phyloP scores from a whole-genome alignment of 139 green algal genomes.

The Monoraphidium neglectum region DNA sequence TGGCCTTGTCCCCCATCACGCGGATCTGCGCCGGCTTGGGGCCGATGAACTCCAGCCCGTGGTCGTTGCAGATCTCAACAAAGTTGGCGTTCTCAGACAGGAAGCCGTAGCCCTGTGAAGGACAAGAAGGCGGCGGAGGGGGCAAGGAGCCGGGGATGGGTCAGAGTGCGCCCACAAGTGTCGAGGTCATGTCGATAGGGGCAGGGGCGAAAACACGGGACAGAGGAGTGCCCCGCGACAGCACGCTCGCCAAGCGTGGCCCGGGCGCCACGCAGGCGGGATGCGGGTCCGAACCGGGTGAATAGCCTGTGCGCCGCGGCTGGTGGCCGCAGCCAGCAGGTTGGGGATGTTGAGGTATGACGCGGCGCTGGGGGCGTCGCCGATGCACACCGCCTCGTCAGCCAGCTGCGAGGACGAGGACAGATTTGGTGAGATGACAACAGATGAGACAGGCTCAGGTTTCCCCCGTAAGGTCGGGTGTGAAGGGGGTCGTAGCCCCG shows the following conservation, averaged over 20 bases:
- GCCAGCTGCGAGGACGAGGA: slow-evolving; percentile 66
- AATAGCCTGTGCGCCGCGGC: slow-evolving; percentile 83
- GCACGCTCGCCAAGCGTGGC: too few relatives aligned
- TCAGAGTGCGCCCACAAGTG: too few relatives aligned
- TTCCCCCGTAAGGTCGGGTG: neutral
- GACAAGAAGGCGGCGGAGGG: neutral
- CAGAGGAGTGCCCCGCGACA: too few relatives aligned
- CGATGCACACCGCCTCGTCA: slow-evolving; percentile 95
- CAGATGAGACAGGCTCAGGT: too few relatives aligned
- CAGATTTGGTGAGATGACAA: neutral
- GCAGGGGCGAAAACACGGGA: too few relatives aligned
- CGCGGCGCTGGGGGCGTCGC: slow-evolving; percentile 78
- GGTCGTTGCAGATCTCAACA: slow-evolving; percentile 95
- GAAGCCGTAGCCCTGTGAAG: slow-evolving; percentile 91
- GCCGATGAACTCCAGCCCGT: slow-evolving; percentile 98
- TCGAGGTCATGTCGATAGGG: too few relatives aligned
- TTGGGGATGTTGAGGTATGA: slow-evolving; percentile 96
- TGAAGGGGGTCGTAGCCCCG: too few relatives aligned
- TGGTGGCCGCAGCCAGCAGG: slow-evolving; percentile 90
- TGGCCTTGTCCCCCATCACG: slow-evolving; percentile 97
- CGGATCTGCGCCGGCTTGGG: slow-evolving; percentile 87
- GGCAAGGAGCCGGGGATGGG: neutral
- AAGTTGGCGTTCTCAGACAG: slow-evolving; percentile 95
- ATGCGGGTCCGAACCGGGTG: slow-evolving; percentile 78
- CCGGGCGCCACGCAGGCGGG: too few relatives aligned